Percentiles rank a stretch among this genome's conserved stretches.
phyloP scores from a whole-genome alignment of 1,284 basidiomycete genomes.

The Boletus smithii region DNA sequence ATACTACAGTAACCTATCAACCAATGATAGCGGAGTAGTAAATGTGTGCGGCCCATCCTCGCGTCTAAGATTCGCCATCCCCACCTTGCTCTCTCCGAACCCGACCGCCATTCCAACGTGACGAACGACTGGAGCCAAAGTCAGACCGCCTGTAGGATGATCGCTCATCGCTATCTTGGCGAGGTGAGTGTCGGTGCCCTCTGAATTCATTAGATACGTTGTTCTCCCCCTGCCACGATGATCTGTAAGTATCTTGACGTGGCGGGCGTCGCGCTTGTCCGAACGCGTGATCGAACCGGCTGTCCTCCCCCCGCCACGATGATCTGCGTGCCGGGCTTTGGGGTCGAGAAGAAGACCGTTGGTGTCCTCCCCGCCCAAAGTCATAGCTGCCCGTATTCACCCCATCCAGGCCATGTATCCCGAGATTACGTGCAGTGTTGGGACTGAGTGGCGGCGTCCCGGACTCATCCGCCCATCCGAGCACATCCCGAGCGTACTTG shows the following conservation, averaged over 20 bases:
- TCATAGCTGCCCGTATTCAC: slow-evolving; percentile 30
- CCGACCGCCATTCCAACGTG: slow-evolving; percentile 2
- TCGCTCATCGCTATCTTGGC: slow-evolving; percentile 6
- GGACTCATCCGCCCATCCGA: slow-evolving; percentile 40
- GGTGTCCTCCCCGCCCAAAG: not conserved
- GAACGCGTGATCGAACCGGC: not conserved
- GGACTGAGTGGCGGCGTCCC: slow-evolving; percentile 43
- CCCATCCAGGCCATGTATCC: slow-evolving; percentile 49
- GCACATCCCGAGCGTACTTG: slow-evolving; percentile 42
- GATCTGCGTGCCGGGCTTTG: slow-evolving; percentile 8
- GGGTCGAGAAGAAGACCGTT: slow-evolving; percentile 10
- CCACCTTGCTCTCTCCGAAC: slow-evolving; percentile 9
- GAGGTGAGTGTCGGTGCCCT: slow-evolving; percentile 1
- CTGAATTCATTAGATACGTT: not conserved
- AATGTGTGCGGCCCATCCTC: not conserved
- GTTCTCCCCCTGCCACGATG: slow-evolving; percentile 2
- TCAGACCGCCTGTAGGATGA: slow-evolving; percentile 5
- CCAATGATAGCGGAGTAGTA: slow-evolving; percentile 3
- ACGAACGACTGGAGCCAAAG: slow-evolving; percentile 6
- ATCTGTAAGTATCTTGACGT: slow-evolving; percentile 3
- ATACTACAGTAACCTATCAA: slow-evolving; percentile 13
- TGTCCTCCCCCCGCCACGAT: slow-evolving; percentile 13
- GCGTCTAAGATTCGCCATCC: slow-evolving; percentile 8
- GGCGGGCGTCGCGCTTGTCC: slow-evolving; percentile 4
- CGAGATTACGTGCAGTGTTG: slow-evolving; percentile 61